Evolutionary conservation across 805 yeast genomes (phyloP).

Genomic region (Metschnikowia amazonensis): DNA sequence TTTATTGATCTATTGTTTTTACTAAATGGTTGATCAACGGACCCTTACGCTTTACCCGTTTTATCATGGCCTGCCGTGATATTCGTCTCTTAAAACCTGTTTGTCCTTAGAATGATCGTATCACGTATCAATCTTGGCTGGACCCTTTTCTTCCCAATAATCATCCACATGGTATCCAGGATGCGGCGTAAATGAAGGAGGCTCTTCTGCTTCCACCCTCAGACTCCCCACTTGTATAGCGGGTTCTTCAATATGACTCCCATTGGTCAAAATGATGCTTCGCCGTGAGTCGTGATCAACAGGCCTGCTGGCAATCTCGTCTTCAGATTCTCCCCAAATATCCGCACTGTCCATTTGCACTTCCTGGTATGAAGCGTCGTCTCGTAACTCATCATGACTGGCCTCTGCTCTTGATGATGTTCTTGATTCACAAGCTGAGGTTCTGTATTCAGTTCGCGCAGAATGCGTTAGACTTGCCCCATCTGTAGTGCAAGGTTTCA

Average conservation of each 20-base stretch:
- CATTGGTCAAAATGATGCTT: neutral
- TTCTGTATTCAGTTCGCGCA: neutral
- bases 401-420: neutral
- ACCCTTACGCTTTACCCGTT: too few relatives aligned
- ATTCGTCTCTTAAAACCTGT: too few relatives aligned
- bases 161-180: slow-evolving; percentile 45
- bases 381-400: neutral
- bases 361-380: neutral
- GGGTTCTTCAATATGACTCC: neutral
- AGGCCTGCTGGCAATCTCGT: slow-evolving; percentile 2
- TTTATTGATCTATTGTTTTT: too few relatives aligned
- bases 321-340: slow-evolving; percentile 1
- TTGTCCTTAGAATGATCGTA: too few relatives aligned
- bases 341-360: neutral
- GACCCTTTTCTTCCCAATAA: slow-evolving; percentile 41
- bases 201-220: slow-evolving; percentile 14
- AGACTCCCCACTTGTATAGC: neutral
- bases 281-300: neutral
- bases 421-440: neutral
- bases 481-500: neutral
- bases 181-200: slow-evolving; percentile 44
- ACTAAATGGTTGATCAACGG: too few relatives aligned
- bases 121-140: too few relatives aligned
- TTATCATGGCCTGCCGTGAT: too few relatives aligned
- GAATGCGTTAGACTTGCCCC: neutral